Evolutionary conservation across 176 grass and related monocot species (phyloP).

Genomic region (Triticum dicoccoides): DNA sequence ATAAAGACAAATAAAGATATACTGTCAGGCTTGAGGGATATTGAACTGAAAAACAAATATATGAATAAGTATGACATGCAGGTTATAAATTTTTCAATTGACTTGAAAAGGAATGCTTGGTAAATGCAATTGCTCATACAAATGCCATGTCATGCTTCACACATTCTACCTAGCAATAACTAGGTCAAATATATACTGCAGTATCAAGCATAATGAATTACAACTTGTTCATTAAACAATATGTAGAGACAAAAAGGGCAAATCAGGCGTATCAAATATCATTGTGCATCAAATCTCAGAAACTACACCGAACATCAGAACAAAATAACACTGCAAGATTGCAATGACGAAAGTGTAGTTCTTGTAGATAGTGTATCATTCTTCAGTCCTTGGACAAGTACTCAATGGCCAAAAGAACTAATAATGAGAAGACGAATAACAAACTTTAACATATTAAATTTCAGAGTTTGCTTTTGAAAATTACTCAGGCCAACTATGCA

Average conservation of each 20-base stretch:
- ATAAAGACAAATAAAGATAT: constrained; percentile 41
- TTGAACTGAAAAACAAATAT: not conserved
- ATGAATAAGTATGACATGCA: not conserved
- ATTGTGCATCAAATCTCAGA: not conserved
- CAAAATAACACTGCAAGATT: not conserved
- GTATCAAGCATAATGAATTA: constrained; percentile 24
- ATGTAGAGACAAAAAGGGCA: not conserved
- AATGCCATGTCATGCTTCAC: not conserved
- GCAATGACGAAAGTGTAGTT: not conserved
- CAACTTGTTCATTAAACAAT: not conserved
- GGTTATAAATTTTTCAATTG: no score
- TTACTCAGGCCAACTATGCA: not conserved
- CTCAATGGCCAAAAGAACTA: not conserved
- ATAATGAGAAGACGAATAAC: not conserved
- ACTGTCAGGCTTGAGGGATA: no score
- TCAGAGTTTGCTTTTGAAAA: not conserved
- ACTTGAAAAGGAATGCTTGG: no score
- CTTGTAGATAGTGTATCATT: not conserved
- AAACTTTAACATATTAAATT: not conserved
- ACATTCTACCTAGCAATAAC: not conserved
- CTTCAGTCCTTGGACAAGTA: not conserved
- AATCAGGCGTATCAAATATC: not conserved
- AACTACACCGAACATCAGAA: not conserved
- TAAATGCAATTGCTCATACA: no score
- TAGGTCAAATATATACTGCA: not conserved